Evolutionary conservation across 169 alveolate species (phyloP).

Genomic region (Besnoitia besnoiti): DNA sequence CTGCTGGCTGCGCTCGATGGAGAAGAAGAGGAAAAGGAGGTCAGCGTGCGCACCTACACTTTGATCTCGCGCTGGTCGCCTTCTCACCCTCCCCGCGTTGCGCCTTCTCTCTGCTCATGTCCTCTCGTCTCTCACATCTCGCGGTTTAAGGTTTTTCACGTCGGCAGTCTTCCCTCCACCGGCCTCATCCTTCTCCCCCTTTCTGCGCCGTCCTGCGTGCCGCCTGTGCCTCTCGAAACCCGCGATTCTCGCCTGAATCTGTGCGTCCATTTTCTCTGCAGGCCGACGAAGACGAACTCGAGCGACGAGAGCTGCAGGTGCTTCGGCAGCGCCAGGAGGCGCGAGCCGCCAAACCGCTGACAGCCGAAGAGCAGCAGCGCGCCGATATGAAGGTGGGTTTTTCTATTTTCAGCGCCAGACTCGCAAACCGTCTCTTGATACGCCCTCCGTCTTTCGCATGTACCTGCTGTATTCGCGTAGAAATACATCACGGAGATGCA

Average conservation of each 20-base stretch:
- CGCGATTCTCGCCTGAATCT: not conserved
- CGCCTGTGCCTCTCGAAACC: not conserved
- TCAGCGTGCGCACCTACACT: not conserved
- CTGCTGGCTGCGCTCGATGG: slow-evolving; percentile 68
- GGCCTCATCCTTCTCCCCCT: too few relatives aligned
- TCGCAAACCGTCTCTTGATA: too few relatives aligned
- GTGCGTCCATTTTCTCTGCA: slow-evolving; percentile 27
- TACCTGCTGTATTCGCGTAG: too few relatives aligned
- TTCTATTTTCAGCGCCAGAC: too few relatives aligned
- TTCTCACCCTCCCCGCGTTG: not conserved
- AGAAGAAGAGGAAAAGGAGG: slow-evolving; percentile 68
- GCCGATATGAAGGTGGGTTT: slow-evolving; percentile 74
- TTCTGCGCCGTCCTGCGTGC: not conserved
- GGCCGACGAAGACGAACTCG: slow-evolving; percentile 74
- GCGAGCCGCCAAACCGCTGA: slow-evolving; percentile 72
- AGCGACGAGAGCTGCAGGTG: slow-evolving; percentile 76
- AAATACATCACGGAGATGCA: too few relatives aligned
- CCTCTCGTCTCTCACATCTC: not conserved
- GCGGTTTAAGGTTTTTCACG: not conserved
- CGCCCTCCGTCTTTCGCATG: too few relatives aligned
- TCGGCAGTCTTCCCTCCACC: not conserved
- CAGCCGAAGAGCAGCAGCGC: slow-evolving; percentile 77
- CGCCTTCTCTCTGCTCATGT: not conserved
- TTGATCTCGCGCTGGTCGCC: not conserved
- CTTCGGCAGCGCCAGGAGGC: slow-evolving; percentile 78